Conservation (phyloP, 2,329 filamentous ascomycete species). For the Exophiala sideris region DNA sequence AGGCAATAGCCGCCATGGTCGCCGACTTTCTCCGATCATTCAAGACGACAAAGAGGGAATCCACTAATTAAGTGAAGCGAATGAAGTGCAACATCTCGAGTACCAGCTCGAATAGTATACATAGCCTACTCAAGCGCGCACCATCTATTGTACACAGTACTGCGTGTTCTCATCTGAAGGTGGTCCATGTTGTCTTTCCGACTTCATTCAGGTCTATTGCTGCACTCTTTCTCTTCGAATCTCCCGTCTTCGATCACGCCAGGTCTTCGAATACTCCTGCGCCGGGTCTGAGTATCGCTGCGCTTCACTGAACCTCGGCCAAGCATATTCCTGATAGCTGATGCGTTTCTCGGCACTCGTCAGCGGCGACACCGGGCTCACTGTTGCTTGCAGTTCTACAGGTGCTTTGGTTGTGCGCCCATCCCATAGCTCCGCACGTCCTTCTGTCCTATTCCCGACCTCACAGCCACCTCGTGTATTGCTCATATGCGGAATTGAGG, state of each 20-base stretch:
- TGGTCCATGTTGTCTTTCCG: too few relatives aligned
- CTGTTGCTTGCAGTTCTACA: neutral
- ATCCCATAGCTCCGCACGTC: neutral
- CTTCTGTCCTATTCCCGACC: neutral
- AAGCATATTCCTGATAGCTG: conserved; percentile 15
- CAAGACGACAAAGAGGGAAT: too few relatives aligned
- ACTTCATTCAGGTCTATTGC: neutral
- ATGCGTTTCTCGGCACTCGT: conserved; percentile 1
- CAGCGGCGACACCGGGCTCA: conserved; percentile 7
- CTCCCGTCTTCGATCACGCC: conserved; percentile 15
- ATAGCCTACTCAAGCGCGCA: too few relatives aligned
- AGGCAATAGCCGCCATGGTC: neutral
- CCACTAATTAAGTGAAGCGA: too few relatives aligned
- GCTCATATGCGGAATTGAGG: neutral
- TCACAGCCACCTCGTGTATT: neutral
- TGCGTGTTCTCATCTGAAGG: too few relatives aligned
- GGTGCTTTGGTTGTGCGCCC: neutral
- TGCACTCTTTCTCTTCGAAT: neutral
- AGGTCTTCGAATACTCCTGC: conserved; percentile 15
- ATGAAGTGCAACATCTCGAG: too few relatives aligned
- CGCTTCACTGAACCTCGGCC: conserved; percentile 18
- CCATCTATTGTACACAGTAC: too few relatives aligned
- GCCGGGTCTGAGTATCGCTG: conserved; percentile 15
- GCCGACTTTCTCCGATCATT: neutral
- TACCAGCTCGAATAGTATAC: too few relatives aligned